A percentile compares a stretch with the other conserved stretches of the same genome.
Conservation (phyloP, 169 alveolate species). For the Cyclospora cayetanensis region DNA sequence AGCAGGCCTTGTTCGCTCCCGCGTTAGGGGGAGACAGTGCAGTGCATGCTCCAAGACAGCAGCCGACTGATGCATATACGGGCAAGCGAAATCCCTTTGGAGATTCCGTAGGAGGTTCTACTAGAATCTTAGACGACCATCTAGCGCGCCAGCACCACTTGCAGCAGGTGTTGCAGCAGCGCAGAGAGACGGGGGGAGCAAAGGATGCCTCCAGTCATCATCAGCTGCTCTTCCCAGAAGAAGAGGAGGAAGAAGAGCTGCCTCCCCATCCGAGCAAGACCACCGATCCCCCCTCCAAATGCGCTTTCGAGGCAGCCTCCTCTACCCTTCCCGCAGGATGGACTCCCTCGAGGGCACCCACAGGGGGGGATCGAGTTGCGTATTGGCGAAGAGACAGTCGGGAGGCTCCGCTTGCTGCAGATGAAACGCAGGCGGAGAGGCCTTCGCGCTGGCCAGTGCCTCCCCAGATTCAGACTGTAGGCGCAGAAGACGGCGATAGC, state of each 20-base stretch:
- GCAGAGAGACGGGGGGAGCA: constrained; percentile 4
- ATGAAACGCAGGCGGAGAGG: not conserved
- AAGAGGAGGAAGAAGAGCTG: too few species aligned
- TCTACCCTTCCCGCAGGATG: not conserved
- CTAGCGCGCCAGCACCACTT: constrained; percentile 28
- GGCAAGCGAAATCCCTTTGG: not conserved
- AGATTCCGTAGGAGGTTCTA: not conserved
- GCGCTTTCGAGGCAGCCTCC: not conserved
- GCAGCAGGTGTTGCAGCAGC: constrained; percentile 39
- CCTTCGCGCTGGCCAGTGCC: constrained; percentile 47
- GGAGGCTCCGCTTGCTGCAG: too few species aligned
- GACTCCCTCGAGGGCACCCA: too few species aligned
- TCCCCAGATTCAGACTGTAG: not conserved
- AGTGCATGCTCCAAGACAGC: not conserved
- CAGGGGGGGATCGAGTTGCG: too few species aligned
- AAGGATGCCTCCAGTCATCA: not conserved
- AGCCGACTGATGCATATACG: constrained; percentile 10
- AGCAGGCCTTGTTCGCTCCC: not conserved
- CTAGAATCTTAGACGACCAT: constrained; percentile 13
- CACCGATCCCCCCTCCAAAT: too few species aligned
- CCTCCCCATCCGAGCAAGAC: too few species aligned
- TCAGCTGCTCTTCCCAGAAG: constrained; percentile 56
- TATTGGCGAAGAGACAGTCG: too few species aligned
- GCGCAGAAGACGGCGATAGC: not conserved
- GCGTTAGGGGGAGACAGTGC: not conserved